phyloP scores from a whole-genome alignment of 164 flowering plant genomes.

The Echeveria elegans region DNA sequence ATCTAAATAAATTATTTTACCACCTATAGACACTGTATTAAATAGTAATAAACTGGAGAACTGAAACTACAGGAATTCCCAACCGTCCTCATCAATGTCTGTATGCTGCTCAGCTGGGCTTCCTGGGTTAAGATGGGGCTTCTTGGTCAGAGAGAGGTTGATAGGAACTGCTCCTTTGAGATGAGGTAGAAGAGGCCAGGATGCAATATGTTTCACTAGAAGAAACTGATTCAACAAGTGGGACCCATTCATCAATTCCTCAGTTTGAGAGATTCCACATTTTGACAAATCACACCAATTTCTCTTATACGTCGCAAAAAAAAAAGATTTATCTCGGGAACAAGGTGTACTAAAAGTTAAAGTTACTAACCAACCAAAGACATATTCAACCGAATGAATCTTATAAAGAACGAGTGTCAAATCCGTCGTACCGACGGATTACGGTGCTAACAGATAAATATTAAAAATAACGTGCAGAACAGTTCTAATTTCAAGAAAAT shows the following conservation, averaged over 20 bases:
- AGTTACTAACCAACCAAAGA: background rate
- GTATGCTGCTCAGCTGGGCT: slow-evolving; percentile 20
- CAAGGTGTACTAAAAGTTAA: background rate
- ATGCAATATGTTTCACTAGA: slow-evolving; percentile 53
- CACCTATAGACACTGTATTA: too few species aligned
- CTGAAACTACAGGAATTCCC: slow-evolving; percentile 24
- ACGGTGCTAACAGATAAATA: too few species aligned
- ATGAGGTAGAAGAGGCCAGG: slow-evolving; percentile 49
- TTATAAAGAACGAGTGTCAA: too few species aligned
- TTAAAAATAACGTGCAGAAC: too few species aligned
- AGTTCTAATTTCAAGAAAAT: too few species aligned
- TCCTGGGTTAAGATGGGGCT: slow-evolving; percentile 15
- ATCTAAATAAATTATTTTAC: too few species aligned
- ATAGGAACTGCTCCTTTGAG: slow-evolving; percentile 24
- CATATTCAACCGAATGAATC: background rate
- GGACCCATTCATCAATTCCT: slow-evolving; percentile 54
- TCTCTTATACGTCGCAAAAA: slow-evolving; percentile 60
- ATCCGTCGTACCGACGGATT: too few species aligned
- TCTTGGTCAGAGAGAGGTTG: slow-evolving; percentile 16
- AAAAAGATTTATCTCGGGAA: background rate
- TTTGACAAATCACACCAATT: slow-evolving; percentile 78
- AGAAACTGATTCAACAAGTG: slow-evolving; percentile 47
- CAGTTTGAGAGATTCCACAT: slow-evolving; percentile 60
- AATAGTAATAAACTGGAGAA: background rate
- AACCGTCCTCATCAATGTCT: slow-evolving; percentile 31